A percentile compares a stretch with the other conserved stretches of the same genome.
Conservation (phyloP, 75 land plant genomes). For the Picea glauca region DNA sequence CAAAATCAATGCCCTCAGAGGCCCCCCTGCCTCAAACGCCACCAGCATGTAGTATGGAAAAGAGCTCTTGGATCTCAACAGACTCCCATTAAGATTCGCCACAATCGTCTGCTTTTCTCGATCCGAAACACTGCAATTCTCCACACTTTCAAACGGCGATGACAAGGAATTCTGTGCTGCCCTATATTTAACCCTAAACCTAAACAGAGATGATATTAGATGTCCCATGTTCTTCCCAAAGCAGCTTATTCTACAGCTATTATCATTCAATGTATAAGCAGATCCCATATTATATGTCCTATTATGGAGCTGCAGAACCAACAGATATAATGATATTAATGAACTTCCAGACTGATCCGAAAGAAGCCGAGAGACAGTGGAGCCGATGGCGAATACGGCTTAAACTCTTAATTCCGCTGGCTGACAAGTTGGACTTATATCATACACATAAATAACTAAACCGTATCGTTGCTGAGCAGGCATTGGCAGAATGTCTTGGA, state of each 20-base stretch:
- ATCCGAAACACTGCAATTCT: background rate
- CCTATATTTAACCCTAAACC: background rate
- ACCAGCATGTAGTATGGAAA: conserved; percentile 57
- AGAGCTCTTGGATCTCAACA: conserved; percentile 29
- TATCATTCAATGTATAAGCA: background rate
- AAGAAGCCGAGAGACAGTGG: too few species aligned
- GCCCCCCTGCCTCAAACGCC: conserved; percentile 55
- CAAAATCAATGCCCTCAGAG: conserved; percentile 22
- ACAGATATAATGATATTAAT: too few species aligned
- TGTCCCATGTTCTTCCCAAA: background rate
- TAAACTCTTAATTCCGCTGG: background rate
- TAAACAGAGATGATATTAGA: background rate
- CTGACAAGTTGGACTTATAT: background rate
- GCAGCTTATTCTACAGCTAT: background rate
- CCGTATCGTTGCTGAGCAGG: background rate
- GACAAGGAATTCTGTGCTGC: background rate
- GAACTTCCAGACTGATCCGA: too few species aligned
- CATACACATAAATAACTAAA: background rate
- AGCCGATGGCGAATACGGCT: too few species aligned
- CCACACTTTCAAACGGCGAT: background rate
- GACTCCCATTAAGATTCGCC: conserved; percentile 25
- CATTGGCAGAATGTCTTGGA: background rate
- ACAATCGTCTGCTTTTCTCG: background rate
- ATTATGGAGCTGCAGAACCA: background rate
- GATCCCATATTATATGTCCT: background rate